Evolutionary conservation across 257 asterid genomes (phyloP).

Genomic region (Solanum pimpinellifolium): DNA sequence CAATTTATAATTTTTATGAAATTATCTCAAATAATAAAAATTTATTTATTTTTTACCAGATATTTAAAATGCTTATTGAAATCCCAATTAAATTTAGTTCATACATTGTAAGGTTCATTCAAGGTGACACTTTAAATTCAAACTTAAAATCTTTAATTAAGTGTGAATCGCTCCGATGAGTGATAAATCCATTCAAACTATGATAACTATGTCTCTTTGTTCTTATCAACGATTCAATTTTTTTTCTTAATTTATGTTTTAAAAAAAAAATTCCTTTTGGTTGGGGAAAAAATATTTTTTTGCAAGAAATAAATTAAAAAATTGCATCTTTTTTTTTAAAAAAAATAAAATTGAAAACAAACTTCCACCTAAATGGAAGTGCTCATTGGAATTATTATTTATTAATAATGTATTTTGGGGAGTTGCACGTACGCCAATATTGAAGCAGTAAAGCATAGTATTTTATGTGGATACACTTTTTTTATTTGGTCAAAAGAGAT

Average conservation of each 20-base stretch:
- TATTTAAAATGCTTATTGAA: accelerated
- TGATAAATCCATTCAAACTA: no score
- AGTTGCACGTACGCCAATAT: not conserved
- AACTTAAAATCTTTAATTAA: no score
- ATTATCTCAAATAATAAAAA: no score
- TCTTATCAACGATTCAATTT: not conserved
- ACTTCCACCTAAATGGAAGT: not conserved
- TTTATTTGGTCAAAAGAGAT: no score
- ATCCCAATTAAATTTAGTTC: accelerated
- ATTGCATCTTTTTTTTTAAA: not conserved
- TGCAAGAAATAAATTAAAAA: not conserved
- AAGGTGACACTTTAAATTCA: not conserved
- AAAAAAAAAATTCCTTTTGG: not conserved
- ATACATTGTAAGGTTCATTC: not conserved
- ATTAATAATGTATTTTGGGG: not conserved
- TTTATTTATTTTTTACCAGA: no score
- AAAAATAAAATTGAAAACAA: not conserved
- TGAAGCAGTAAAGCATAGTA: not conserved
- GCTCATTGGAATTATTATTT: not conserved
- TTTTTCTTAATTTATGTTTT: not conserved
- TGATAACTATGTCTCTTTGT: not conserved
- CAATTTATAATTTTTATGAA: not conserved
- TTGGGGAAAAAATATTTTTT: not conserved
- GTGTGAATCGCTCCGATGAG: no score
- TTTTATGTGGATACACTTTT: no score